Conservation (phyloP, 495 filamentous ascomycete species). For the Aspergillus indologenus region DNA sequence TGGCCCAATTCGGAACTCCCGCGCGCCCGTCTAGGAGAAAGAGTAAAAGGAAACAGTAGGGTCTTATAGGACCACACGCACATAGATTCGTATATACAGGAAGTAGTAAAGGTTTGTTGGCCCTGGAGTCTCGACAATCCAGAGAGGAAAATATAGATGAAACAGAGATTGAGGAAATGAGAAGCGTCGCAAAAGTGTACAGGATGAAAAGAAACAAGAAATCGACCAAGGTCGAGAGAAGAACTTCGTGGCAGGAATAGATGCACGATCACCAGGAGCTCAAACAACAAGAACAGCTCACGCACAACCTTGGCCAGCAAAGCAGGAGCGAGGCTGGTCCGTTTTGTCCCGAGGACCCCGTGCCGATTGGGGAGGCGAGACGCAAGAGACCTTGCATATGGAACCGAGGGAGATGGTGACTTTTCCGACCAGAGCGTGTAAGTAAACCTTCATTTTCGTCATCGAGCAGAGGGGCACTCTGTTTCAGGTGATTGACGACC, state of each 20-base stretch:
- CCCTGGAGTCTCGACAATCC: not conserved
- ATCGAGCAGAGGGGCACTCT: constrained; percentile 7
- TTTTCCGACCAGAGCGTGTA: not conserved
- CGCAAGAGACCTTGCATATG: constrained; percentile 10
- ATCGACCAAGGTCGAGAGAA: not conserved
- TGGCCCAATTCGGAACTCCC: not conserved
- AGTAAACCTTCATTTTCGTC: constrained; percentile 17
- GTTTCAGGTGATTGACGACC: constrained; percentile 20
- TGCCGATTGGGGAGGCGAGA: constrained; percentile 12
- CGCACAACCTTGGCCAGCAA: constrained; percentile 26
- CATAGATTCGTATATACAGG: not conserved
- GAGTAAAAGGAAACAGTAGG: not conserved
- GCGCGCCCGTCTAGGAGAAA: not conserved
- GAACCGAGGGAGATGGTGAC: constrained; percentile 7
- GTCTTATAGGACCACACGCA: not conserved
- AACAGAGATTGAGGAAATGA: not conserved
- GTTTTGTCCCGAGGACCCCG: constrained; percentile 9
- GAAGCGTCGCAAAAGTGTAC: not conserved
- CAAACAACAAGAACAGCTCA: constrained; percentile 10
- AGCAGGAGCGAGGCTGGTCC: constrained; percentile 18
- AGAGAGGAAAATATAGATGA: not conserved
- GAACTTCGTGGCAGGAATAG: not conserved
- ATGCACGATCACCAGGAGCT: constrained; percentile 1
- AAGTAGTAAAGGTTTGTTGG: not conserved
- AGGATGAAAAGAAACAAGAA: not conserved